Base-by-base conservation (phyloP, 345 rosid species). In the Balakata baccata region DNA sequence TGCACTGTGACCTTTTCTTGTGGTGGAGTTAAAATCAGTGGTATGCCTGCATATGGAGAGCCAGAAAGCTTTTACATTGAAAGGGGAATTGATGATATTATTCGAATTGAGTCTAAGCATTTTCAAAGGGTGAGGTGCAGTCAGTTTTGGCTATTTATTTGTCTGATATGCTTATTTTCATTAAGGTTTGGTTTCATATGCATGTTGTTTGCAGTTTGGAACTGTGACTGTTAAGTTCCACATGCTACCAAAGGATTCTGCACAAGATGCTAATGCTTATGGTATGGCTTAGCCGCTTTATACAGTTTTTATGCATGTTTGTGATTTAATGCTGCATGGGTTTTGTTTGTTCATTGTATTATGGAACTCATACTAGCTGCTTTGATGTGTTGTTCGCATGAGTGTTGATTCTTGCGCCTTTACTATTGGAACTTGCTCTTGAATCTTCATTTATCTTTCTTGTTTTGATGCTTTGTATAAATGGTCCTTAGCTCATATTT, bases 71-170 rank as follows among this genome's bases (percentile, higher is more conserved):
- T 80, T 59, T 80, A 72, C 69, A 74, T 85, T 67, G 93, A 88
- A 72, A 85, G 77, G 84, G 81, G 80, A 78, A 81, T 95, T 64
- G 97, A 88, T 74, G 97, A 92, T 80, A 88, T 95, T 65, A 70
- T 92, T 64, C 77, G 69, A 51, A 87, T 95, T 29, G 81, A 84
- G 47, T 84, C 88, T 76, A 87, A 80, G 62, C 84, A 88, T 84
- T 78, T 85, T 79, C 87, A 81, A 78, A 87, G 82, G 82, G 99
- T 95, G 82, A 88, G 93, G 62, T 71, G 47, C 74, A 14, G 18
- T 34, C 37, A 34, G 49, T 43, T 61, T 46, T 58, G 17, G 61
- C 29, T 20, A 57, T 45, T 29, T 69, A 16, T 49, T 4, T 49
- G n/a, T 73, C 37, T 66, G 65, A 12, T 43, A 7, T 29, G 47